A percentile compares a stretch with the other conserved stretches of the same genome.
Evolutionary conservation across 148 eudicot species (phyloP).

Genomic region (Cornus controversa): DNA sequence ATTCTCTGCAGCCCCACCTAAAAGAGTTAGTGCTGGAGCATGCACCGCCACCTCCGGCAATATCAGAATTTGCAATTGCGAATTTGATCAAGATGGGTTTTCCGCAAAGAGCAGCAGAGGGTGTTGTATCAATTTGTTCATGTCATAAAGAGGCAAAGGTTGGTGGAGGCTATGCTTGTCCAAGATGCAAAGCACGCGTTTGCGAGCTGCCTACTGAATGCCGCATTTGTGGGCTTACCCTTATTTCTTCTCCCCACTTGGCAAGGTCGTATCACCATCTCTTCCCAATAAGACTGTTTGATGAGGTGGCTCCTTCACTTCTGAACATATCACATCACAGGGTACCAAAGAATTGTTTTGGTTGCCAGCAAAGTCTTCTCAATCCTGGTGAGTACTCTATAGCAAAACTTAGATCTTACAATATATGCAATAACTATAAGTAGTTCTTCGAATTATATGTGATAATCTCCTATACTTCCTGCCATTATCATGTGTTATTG

Average conservation of each 20-base stretch:
- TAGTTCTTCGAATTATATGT: neutral
- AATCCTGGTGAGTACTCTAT: constrained; percentile 53
- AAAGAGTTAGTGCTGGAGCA: constrained; percentile 89
- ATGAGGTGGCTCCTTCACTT: constrained; percentile 62
- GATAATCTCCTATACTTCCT: neutral
- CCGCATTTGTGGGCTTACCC: constrained; percentile 91
- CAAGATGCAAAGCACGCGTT: constrained; percentile 92
- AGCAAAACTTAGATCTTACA: neutral
- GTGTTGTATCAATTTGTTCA: constrained; percentile 82
- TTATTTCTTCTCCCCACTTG: constrained; percentile 95
- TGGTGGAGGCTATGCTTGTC: constrained; percentile 96
- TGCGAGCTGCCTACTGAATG: constrained; percentile 95
- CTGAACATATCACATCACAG: constrained; percentile 32
- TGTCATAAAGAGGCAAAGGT: constrained; percentile 94
- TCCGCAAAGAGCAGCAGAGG: constrained; percentile 94
- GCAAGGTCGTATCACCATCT: constrained; percentile 96
- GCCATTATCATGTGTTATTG: neutral
- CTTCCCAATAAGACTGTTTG: constrained; percentile 84
- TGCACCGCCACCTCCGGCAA: constrained; percentile 98
- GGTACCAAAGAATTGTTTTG: constrained; percentile 64
- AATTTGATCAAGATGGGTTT: constrained; percentile 96
- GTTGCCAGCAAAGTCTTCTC: constrained; percentile 80
- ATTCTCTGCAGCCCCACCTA: constrained; percentile 62
- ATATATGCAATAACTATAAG: neutral
- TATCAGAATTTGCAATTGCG: constrained; percentile 90